Evolutionary conservation across 352 stramenopile species (phyloP).

Genomic region (Globisporangium irregulare): DNA sequence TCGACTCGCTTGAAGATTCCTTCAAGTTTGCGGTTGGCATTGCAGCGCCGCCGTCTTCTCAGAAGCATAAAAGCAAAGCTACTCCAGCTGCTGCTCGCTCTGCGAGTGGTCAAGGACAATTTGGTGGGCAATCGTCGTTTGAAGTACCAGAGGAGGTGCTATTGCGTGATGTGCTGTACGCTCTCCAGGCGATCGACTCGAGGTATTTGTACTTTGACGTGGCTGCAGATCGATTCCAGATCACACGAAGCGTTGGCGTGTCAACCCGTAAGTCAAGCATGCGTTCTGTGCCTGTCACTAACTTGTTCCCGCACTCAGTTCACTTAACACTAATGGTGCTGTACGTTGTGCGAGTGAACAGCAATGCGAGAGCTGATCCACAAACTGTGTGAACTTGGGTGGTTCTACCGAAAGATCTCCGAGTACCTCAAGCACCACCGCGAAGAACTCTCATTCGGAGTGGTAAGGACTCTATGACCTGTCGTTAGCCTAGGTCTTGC

Average conservation of each 20-base stretch:
- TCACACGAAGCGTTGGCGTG: constrained; percentile 69
- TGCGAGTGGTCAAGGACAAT: constrained; percentile 6
- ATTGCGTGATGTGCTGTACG: constrained; percentile 90
- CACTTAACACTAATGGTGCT: not conserved
- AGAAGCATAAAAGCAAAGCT: constrained; percentile 29
- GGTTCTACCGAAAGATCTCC: constrained; percentile 87
- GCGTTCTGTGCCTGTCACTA: not conserved
- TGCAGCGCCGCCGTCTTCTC: constrained; percentile 20
- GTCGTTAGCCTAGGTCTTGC: not conserved
- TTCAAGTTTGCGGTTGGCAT: constrained; percentile 80
- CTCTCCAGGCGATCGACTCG: constrained; percentile 92
- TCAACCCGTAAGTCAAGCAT: constrained; percentile 58
- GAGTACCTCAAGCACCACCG: constrained; percentile 76
- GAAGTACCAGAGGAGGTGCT: constrained; percentile 86
- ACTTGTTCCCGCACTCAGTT: not conserved
- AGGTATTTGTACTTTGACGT: constrained; percentile 86
- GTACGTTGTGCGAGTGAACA: constrained; percentile 18
- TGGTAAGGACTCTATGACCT: constrained; percentile 31
- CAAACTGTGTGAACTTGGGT: constrained; percentile 86
- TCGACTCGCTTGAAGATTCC: constrained; percentile 72
- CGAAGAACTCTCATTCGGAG: constrained; percentile 67
- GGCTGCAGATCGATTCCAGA: constrained; percentile 73
- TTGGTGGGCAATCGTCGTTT: constrained; percentile 35
- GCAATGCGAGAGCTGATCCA: constrained; percentile 83
- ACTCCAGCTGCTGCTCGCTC: not conserved